phyloP scores from a whole-genome alignment of 768 basidiomycete genomes.

The Phanerodontia chrysosporium region DNA sequence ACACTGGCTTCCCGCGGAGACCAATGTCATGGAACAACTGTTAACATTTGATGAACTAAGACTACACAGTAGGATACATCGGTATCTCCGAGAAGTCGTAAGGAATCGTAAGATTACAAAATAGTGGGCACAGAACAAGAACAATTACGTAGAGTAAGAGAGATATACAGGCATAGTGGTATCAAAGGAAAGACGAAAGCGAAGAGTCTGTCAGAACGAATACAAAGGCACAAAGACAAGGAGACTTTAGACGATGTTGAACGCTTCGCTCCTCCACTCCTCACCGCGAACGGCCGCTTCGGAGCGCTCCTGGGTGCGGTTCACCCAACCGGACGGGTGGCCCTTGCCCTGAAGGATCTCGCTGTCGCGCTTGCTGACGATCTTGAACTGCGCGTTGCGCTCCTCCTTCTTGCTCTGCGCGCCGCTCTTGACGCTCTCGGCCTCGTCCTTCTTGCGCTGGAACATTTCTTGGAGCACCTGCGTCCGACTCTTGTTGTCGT shows the following conservation, averaged over 20 bases:
- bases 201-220: neutral
- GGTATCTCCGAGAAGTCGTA: neutral
- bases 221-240: neutral
- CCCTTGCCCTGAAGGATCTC: slow-evolving; percentile 59
- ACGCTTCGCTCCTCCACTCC: slow-evolving; percentile 53
- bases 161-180: neutral
- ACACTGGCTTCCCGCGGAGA: too few species aligned
- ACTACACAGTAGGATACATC: neutral
- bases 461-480: slow-evolving; percentile 64
- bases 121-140: neutral
- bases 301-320: slow-evolving; percentile 43
- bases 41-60: too few species aligned
- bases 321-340: slow-evolving; percentile 70
- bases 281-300: slow-evolving; percentile 39
- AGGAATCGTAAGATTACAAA: neutral
- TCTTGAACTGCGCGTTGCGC: slow-evolving; percentile 68
- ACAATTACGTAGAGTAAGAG: neutral
- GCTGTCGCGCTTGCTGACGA: slow-evolving; percentile 69
- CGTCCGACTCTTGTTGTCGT: slow-evolving; percentile 36
- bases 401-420: slow-evolving; percentile 29
- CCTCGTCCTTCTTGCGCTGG: slow-evolving; percentile 52
- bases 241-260: slow-evolving; percentile 9
- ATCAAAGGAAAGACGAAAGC: neutral
- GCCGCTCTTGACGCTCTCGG: slow-evolving; percentile 33
- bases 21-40: too few species aligned